Conservation (phyloP, 2,329 filamentous ascomycete genomes). For the Teratosphaeria nubilosa region DNA sequence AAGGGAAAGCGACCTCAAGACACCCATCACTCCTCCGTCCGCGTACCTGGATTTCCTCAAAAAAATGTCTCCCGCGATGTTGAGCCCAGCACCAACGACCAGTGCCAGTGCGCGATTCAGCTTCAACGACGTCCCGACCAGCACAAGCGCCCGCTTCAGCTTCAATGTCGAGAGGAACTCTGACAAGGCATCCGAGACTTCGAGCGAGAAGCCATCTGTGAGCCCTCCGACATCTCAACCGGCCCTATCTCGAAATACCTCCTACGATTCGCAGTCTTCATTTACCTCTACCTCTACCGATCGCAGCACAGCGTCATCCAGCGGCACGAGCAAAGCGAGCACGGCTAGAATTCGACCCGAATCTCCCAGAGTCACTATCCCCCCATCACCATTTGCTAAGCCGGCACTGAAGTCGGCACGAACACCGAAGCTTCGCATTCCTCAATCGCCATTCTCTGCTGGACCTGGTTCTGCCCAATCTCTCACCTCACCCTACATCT, state of each 20-base stretch:
- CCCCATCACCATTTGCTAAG: constrained; percentile 34
- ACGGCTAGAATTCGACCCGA: constrained; percentile 14
- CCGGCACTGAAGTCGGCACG: constrained; percentile 51
- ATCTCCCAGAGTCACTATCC: constrained; percentile 34
- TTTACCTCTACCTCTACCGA: constrained; percentile 9
- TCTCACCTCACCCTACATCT: constrained; percentile 62
- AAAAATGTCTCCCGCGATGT: constrained; percentile 59
- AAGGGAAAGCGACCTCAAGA: constrained; percentile 56
- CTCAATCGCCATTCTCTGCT: constrained; percentile 62
- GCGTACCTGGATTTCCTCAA: constrained; percentile 93
- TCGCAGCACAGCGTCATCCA: constrained; percentile 9
- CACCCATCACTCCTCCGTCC: constrained; percentile 79
- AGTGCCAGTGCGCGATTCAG: constrained; percentile 1
- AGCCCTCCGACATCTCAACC: constrained; percentile 23
- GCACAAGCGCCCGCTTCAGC: constrained; percentile 41
- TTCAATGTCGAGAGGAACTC: constrained; percentile 32
- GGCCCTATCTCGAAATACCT: constrained; percentile 25
- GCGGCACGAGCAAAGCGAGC: constrained; percentile 5
- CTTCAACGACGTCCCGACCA: neutral
- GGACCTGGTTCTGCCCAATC: constrained; percentile 15
- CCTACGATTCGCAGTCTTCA: constrained; percentile 18
- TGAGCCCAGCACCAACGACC: constrained; percentile 55
- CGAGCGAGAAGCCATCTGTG: constrained; percentile 25
- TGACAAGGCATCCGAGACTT: constrained; percentile 14
- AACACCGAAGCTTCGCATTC: constrained; percentile 61